Base-by-base conservation (phyloP, 176 grass and related monocot genomes). In the Lolium perenne region DNA sequence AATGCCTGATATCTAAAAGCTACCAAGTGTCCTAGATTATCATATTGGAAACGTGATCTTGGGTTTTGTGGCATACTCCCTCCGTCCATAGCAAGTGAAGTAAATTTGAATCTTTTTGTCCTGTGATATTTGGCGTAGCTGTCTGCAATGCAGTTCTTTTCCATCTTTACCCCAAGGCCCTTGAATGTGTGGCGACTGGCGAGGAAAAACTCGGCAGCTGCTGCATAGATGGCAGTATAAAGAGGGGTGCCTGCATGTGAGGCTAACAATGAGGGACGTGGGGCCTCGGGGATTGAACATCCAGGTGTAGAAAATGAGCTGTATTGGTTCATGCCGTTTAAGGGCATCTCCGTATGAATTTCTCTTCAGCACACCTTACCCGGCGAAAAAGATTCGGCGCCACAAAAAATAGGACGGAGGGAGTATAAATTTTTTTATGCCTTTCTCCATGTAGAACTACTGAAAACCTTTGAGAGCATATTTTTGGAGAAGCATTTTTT, bases 401-500 rank as follows among this genome's bases (percentile, higher is more conserved):
- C 29, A 15, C 62, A 29, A 29, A 65, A 64, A 32, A 15, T 0
- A 7, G 12, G 62, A 29, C 23, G 0, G 62, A 65, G 62, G 13
- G 63, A 66, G 26, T 35, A 65, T 64, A 15, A 65, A 23, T 38
- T 5, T 1, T 1, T 6, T 18, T 32, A 55, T 46, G 32, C 18
- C 41, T 25, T 38, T 71, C 17, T 82, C 35, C 45, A 15, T 75
- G 54, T 63, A 78, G 60, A 86, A 43, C 2, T 71, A 23, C 63
- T 54, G 32, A 71, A 77, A 71, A 78, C 35, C 50, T 73, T 23
- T 23, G 1, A 78, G 54, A 53, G 65, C 6, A 18, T 73, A 62
- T 82, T 14, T 65, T 26, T 2, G 72, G 16, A 21, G 25, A 84
- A 86, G 1, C 38, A 68, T 76, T 48, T 88, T 80, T 8, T 14